Base-by-base conservation (phyloP, 495 filamentous ascomycete species). In the Penicillium chermesinum region DNA sequence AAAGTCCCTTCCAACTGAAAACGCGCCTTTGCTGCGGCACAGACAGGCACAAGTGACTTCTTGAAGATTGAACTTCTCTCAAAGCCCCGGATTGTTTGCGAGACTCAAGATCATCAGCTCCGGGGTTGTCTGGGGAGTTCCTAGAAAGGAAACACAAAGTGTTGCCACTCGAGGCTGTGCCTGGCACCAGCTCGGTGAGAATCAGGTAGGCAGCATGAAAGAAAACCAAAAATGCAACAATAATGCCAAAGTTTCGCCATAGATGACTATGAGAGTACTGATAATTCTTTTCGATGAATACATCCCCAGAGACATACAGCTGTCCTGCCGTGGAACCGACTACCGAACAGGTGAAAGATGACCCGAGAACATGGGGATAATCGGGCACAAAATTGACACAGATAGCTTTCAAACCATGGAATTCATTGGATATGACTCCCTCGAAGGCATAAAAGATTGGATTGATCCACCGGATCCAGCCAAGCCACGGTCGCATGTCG, bases 361-460 rank as follows among this genome's bases (percentile, higher is more conserved):
- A 18, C 4, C 20, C 17, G 20, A 18, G 15, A 17, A 18, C 17
- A 7, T 17, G 15, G 20, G 38, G 38, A 5, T 17, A 14, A 8
- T 10, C 10, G 10, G 38, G 38, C 4, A 40, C 38, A 20, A 77
- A 86, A 7, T 48, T 40, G 1, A 75, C 69, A 59, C 90, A 96
- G 0, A 21, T 14, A 52, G 88, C 91, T 0, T 78, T 49, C 3
- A 85, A 81, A 22, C 67, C 64, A 52, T 79, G 73, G 61, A 93
- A 96, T 64, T 96, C 90, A 59, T 96, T 96, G 54, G 93, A 80
- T 82, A 96, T 87, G 12, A 96, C 66, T 2, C 82, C 72, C 65
- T 96, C 90, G 57, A 95, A 95, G 1, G 85, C 81, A 53, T 95
- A 96, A 49, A 79, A 82, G 33, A 96, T 79, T 3, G 89, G 89